phyloP scores from a whole-genome alignment of 306 rosid genomes.

The Medicago truncatula region MtrunA17r5.0-ANR NC_053042.1:45899001-45899500 shows the following conservation, averaged over 20 bases:
- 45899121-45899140: constrained; percentile 12
- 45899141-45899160: not conserved
- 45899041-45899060: not conserved
- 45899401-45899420: not conserved
- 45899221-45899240: not conserved
- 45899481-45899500: not conserved
- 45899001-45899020: constrained; percentile 21
- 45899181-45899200: constrained; percentile 23
- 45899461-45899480: not conserved
- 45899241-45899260: not conserved
- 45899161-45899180: not conserved
- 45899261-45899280: constrained; percentile 13
- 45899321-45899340: not conserved
- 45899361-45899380: not conserved
- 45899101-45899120: constrained; percentile 10
- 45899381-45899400: constrained; percentile 14
- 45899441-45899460: constrained; percentile 8
- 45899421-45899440: not conserved
- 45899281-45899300: not conserved
- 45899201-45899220: not conserved
- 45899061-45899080: constrained; percentile 22
- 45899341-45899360: not conserved
- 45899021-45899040: constrained; percentile 8
- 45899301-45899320: not conserved
- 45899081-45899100: constrained; percentile 26